These are phyloP conservation scores for Coix lacrymajobi DNA, from an alignment of 176 grass and related monocot genomes.

Conservation along the genomic window DNA sequence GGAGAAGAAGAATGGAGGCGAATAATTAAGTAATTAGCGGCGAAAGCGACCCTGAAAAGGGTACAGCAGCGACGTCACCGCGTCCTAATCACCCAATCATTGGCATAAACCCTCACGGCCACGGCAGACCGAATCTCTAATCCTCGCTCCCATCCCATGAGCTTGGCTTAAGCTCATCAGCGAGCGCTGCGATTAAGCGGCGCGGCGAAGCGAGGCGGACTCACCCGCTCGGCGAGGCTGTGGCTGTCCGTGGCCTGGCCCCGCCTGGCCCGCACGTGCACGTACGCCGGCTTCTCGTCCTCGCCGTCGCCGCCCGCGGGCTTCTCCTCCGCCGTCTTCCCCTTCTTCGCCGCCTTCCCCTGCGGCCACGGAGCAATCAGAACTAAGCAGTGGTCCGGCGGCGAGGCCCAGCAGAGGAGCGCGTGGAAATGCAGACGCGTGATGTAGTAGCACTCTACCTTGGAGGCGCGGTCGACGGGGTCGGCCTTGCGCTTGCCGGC, in stretches of 20 bases:
- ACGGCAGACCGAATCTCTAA: neutral
- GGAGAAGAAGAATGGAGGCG: neutral
- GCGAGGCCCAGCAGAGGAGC: neutral
- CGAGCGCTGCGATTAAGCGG: neutral
- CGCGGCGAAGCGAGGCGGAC: neutral
- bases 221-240: slow-evolving; percentile 84
- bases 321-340: slow-evolving; percentile 40
- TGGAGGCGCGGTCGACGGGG: neutral
- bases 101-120: slow-evolving; percentile 3
- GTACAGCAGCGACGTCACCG: slow-evolving; percentile 1
- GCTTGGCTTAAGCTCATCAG: neutral
- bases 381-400: neutral
- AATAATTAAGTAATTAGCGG: slow-evolving; percentile 28
- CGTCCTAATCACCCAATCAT: slow-evolving; percentile 52
- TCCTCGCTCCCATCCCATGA: neutral
- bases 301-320: slow-evolving; percentile 25
- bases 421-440: neutral
- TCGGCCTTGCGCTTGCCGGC: slow-evolving; percentile 45
- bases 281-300: slow-evolving; percentile 67
- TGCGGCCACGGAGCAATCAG: neutral
- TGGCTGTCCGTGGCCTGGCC: slow-evolving; percentile 89
- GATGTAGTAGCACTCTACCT: neutral
- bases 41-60: slow-evolving; percentile 27
- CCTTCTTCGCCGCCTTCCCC: slow-evolving; percentile 55
- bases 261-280: slow-evolving; percentile 67